Evolutionary conservation across 768 basidiomycete species (phyloP).

Genomic region (Hydnomerulius pinastri): DNA sequence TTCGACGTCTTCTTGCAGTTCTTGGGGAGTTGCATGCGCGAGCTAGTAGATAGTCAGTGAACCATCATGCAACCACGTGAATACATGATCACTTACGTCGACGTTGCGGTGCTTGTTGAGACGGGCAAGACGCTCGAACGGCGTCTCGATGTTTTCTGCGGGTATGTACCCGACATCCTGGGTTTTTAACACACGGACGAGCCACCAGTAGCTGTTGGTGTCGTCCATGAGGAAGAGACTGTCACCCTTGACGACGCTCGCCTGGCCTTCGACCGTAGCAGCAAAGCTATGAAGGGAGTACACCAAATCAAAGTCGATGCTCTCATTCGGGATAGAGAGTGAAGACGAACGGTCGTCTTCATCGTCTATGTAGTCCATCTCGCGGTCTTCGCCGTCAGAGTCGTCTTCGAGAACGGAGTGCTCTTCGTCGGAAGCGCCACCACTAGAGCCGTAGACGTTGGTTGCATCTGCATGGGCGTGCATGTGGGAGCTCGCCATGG

Average conservation of each 20-base stretch:
- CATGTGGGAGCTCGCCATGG: slow-evolving; percentile 45
- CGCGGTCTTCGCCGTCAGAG: slow-evolving; percentile 71
- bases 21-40: slow-evolving; percentile 42
- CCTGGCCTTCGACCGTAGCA: slow-evolving; percentile 98
- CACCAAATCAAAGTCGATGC: slow-evolving; percentile 91
- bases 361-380: slow-evolving; percentile 67
- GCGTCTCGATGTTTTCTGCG: slow-evolving; percentile 99
- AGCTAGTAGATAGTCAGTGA: slow-evolving; percentile 18
- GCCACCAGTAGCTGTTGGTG: slow-evolving; percentile 99
- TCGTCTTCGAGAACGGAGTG: slow-evolving; percentile 87
- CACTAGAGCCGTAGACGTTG: slow-evolving; percentile 35
- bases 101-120: slow-evolving; percentile 98
- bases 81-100: slow-evolving; percentile 61
- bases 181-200: slow-evolving; percentile 96
- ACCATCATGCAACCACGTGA: not conserved
- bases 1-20: slow-evolving; percentile 60
- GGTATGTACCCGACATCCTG: slow-evolving; percentile 99
- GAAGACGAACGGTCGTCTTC: slow-evolving; percentile 81
- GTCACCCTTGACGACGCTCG: slow-evolving; percentile 98
- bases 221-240: slow-evolving; percentile 96
- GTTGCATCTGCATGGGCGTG: slow-evolving; percentile 51
- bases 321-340: slow-evolving; percentile 86
- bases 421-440: slow-evolving; percentile 64
- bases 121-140: slow-evolving; percentile 91
- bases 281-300: slow-evolving; percentile 96